phyloP scores from a whole-genome alignment of 2,329 filamentous ascomycete genomes.

The Chaetomiaceae sp. region DNA sequence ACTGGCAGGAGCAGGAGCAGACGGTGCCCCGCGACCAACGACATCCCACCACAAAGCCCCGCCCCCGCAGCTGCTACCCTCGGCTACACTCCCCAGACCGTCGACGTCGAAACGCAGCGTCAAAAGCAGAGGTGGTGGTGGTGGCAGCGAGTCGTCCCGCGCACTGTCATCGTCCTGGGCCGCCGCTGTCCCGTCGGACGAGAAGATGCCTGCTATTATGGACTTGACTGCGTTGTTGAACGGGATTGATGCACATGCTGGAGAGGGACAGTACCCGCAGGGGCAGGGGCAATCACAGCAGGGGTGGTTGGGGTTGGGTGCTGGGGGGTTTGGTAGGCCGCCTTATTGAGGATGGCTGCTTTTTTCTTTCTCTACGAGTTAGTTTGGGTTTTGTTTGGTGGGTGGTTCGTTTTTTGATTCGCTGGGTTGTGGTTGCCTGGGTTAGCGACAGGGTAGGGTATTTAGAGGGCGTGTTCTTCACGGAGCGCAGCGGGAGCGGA shows the following conservation, averaged over 20 bases:
- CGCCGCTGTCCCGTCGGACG: neutral
- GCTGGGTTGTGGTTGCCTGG: no score
- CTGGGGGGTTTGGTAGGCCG: neutral
- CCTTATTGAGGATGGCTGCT: neutral
- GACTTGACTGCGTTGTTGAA: constrained; percentile 47
- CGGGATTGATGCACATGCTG: constrained; percentile 46
- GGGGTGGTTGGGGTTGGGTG: constrained; percentile 34
- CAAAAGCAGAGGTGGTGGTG: constrained; percentile 36
- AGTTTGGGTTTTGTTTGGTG: no score
- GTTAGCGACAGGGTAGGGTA: no score
- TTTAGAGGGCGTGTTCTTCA: no score
- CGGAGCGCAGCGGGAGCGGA: no score
- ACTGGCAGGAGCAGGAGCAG: neutral
- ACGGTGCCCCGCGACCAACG: neutral
- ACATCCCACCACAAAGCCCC: no score
- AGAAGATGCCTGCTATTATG: constrained; percentile 32
- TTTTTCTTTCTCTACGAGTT: neutral
- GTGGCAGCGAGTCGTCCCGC: constrained; percentile 29
- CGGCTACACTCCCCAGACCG: constrained; percentile 21
- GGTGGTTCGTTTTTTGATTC: neutral
- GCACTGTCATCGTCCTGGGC: constrained; percentile 19
- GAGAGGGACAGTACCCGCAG: constrained; percentile 40
- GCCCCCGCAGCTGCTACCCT: no score
- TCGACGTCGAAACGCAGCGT: constrained; percentile 33
- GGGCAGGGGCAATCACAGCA: no score